Evolutionary conservation across 306 rosid genomes (phyloP), one percentile per base, ranked within the genome.

Genomic region (Pachyrhizus erosus): DNA sequence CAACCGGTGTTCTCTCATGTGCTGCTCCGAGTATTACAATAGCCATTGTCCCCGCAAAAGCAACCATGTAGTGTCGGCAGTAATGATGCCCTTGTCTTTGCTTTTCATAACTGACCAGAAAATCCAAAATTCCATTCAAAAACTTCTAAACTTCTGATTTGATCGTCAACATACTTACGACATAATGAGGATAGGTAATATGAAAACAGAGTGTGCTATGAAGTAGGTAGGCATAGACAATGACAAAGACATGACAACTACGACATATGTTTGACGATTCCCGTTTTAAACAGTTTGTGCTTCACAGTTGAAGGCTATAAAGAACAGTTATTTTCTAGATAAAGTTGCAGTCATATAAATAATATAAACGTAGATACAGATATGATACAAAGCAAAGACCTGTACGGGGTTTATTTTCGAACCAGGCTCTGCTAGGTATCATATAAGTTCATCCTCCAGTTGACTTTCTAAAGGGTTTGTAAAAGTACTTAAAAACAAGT

Each of bases 211-310:
- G 66, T 60, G 39, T 60, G 58, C 75, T 73, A 65, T 48, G 43
- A 61, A 23, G 46, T 23, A 73, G 23, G 46, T 23, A 73, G 23
- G 46, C 7, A 7, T 12, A 20, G 65, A 33, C 27, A 46, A 18
- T 80, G 84, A 81, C 26, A 18, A 51, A 60, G 57, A 58, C 68
- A 68, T 5, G 3, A 57, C 65, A 82, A 27, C n/a, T 17, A 14
- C 55, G 23, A 13, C 31, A 27, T 27, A 10, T 27, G 70, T 79
- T 79, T 52, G 69, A 26, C n/a, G 7, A 10, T 27, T 54, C 43
- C 21, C 13, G 23, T 33, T 48, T 23, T 21, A 8, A 65, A 78
- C 23, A 66, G 57, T 26, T 6, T 57, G 17, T 31, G 73, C 21
- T 46, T 26, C 40, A 40, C 71, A 24, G 57, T 34, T 40, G 27